Percentiles rank a stretch among this genome's conserved stretches.
Conservation (phyloP, 179 eudicot species). For the Carnegiea gigantea region DNA sequence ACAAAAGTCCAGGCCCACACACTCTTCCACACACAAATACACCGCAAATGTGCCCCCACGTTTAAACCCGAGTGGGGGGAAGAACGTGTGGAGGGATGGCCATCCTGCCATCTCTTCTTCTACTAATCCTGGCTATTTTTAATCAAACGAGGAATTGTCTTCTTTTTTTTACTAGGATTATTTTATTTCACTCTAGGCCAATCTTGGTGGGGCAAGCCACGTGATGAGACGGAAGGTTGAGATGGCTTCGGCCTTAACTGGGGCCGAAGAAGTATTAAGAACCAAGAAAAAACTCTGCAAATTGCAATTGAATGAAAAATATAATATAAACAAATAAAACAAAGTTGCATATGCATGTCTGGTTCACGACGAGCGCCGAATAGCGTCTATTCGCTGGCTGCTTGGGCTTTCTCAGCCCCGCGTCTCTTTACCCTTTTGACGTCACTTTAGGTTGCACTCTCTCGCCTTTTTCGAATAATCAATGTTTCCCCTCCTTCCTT, state of each 20-base stretch:
- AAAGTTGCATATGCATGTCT: neutral
- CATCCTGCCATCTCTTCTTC: too few relatives aligned
- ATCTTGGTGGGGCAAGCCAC: neutral
- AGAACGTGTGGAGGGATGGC: too few relatives aligned
- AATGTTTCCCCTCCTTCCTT: too few relatives aligned
- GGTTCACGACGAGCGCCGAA: neutral
- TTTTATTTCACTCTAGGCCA: neutral
- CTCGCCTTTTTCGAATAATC: too few relatives aligned
- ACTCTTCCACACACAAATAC: too few relatives aligned
- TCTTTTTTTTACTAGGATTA: neutral
- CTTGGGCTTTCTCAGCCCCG: neutral
- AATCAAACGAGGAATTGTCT: neutral
- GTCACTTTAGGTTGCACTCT: neutral
- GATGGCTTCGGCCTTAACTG: neutral
- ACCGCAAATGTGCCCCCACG: too few relatives aligned
- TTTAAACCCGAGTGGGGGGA: too few relatives aligned
- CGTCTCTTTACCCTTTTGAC: constrained; percentile 2
- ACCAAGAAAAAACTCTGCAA: neutral
- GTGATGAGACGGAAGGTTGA: neutral
- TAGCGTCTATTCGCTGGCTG: neutral
- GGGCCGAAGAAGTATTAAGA: neutral
- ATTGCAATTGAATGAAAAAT: neutral
- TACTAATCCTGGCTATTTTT: too few relatives aligned
- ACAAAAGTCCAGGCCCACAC: too few relatives aligned
- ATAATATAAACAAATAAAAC: neutral